Evolutionary conservation across 768 basidiomycete genomes (phyloP).

Genomic region (Xerocomellus dryophilus): DNA sequence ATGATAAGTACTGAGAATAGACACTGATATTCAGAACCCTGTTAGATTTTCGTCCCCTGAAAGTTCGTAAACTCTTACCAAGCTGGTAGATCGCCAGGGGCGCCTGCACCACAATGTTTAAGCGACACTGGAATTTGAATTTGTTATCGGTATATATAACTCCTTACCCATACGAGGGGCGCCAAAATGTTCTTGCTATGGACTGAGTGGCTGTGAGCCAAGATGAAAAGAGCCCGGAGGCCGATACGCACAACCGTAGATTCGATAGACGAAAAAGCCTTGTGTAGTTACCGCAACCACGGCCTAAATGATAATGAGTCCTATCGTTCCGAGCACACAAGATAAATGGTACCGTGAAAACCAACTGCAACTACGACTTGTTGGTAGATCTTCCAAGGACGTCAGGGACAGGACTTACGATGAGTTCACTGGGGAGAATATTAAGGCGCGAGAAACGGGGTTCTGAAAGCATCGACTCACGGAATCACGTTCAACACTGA

Average conservation of each 20-base stretch:
- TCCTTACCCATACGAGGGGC: constrained; percentile 13
- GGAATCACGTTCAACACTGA: background rate
- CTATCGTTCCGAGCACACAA: background rate
- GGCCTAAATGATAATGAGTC: constrained; percentile 1
- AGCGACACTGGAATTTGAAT: background rate
- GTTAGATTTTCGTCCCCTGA: background rate
- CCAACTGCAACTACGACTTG: constrained; percentile 1
- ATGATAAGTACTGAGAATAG: background rate
- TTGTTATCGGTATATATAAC: background rate
- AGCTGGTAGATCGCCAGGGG: constrained; percentile 1
- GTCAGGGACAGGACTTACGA: background rate
- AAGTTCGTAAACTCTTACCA: background rate
- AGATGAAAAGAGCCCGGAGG: no score
- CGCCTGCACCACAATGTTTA: background rate
- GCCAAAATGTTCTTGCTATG: background rate
- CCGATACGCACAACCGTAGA: constrained; percentile 7
- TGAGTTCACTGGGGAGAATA: background rate
- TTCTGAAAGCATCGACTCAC: constrained; percentile 2
- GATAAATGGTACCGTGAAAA: background rate
- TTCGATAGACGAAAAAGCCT: constrained; percentile 12
- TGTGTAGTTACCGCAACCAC: constrained; percentile 5
- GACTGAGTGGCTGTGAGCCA: constrained; percentile 3
- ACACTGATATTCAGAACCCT: background rate
- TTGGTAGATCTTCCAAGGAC: background rate
- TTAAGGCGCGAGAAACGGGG: background rate